These are phyloP conservation scores for Isochrysis galbana DNA, from an alignment of 78 protist species.

Conservation along the genomic window DNA sequence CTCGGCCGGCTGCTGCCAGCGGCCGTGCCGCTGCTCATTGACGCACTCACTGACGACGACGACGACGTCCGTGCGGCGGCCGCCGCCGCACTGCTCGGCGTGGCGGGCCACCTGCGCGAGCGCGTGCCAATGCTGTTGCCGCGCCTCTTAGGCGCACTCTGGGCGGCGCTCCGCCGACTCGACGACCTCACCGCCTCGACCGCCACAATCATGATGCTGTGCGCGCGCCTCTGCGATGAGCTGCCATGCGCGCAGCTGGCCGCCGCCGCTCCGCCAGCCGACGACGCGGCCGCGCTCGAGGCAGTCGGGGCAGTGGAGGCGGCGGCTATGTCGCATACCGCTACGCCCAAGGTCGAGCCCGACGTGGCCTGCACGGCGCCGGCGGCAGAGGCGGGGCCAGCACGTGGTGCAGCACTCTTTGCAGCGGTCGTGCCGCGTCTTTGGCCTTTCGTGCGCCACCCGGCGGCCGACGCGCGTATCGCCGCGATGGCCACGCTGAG, in stretches of 20 bases:
- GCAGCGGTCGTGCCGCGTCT: conserved; percentile 33
- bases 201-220: conserved; percentile 24
- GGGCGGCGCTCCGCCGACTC: not conserved
- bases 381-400: not conserved
- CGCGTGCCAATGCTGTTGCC: not conserved
- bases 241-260: not conserved
- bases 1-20: not conserved
- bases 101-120: not conserved
- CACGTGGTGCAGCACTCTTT: not conserved
- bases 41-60: conserved; percentile 32
- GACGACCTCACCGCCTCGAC: conserved; percentile 70
- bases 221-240: not conserved
- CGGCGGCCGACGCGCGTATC: not conserved
- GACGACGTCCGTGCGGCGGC: conserved; percentile 74
- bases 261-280: not conserved
- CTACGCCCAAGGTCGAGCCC: not conserved
- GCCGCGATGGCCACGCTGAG: not conserved
- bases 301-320: too few relatives aligned
- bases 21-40: not conserved
- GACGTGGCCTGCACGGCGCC: not conserved
- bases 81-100: conserved; percentile 20
- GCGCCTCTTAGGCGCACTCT: not conserved
- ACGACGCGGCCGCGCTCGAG: too few relatives aligned
- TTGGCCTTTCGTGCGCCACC: conserved; percentile 45
- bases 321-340: too few relatives aligned